phyloP scores from a whole-genome alignment of 306 rosid genomes.

The Pterocarpus santalinus region DNA sequence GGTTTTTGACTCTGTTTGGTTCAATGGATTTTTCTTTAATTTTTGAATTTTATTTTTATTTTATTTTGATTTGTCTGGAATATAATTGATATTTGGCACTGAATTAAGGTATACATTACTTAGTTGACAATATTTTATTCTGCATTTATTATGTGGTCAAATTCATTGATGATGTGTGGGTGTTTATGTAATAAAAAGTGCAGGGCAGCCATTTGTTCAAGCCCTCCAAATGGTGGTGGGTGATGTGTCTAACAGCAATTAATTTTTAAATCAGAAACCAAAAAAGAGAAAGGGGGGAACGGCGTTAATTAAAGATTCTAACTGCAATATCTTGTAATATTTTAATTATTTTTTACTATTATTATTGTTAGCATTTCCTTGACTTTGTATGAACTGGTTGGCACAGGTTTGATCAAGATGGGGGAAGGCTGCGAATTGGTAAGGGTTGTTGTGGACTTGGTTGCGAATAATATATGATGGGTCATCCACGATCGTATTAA shows the following conservation, averaged over 20 bases:
- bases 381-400: conserved; percentile 54
- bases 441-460: conserved; percentile 65
- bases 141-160: conserved; percentile 30
- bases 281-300: background rate
- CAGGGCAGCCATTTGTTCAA: conserved; percentile 48
- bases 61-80: background rate
- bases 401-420: conserved; percentile 48
- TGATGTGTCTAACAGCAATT: conserved; percentile 10
- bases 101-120: background rate
- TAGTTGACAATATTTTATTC: conserved; percentile 25
- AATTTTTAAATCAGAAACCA: background rate
- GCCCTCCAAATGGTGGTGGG: conserved; percentile 39
- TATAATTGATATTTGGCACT: background rate
- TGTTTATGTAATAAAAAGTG: conserved; percentile 32
- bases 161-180: conserved; percentile 19
- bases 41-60: background rate
- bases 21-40: background rate
- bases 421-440: conserved; percentile 44
- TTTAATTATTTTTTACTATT: background rate
- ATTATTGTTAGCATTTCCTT: conserved; percentile 1
- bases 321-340: background rate
- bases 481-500: conserved; percentile 24
- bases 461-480: conserved; percentile 33
- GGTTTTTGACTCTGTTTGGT: conserved; percentile 51
- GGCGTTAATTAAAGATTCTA: background rate